Evolutionary conservation across 257 asterid genomes (phyloP), one percentile per base, ranked within the genome.

Genomic region (Rhazya stricta): DNA sequence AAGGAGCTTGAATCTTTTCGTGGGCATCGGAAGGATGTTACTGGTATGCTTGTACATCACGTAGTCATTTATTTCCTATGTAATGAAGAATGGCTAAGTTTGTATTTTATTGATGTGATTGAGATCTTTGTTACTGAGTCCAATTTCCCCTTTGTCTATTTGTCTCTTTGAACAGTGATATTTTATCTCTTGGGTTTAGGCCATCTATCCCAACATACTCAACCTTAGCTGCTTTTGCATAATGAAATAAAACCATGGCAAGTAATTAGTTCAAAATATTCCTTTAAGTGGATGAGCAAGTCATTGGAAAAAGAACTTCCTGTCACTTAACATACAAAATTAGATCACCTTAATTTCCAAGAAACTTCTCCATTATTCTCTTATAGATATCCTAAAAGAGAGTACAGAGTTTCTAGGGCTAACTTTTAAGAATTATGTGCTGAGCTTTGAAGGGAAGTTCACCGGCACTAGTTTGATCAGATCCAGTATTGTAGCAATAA

Each of bases 1-100:
- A 95, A 92, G 90, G 99, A 95, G 88, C 96, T 95, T 60, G 94
- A 92, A 81, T 89, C 99, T 71, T 95, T 95, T 76, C 97, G 97
- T 57, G 99, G 99, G 79, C 99, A 95, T 82, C 86, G 81, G 76
- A 95, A 92, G 87, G 99, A 95, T 79, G 97, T 95, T 69, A 95
- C 98, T 67, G 87, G 98, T 94, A 86, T 72, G 82, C 32, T 25
- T 36, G 23, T 53, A 2, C 27, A 5, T 43, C 32, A 8, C 5
- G 42, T 34, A 67, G 25, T 65, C 19, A 7, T 61, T 29, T 27
- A 7, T 23, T 18, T 72, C 5, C 10, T 6, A 29, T 32, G 54
- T 42, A 74, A 27, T 58, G 42, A 63, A 65, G 10, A 13, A 11
- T 50, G 50, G 43, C 48, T 34, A 27, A 15, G 9, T 50, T 48